Conservation (phyloP, 2,329 filamentous ascomycete species). For the Stachybotrys elegans region DNA sequence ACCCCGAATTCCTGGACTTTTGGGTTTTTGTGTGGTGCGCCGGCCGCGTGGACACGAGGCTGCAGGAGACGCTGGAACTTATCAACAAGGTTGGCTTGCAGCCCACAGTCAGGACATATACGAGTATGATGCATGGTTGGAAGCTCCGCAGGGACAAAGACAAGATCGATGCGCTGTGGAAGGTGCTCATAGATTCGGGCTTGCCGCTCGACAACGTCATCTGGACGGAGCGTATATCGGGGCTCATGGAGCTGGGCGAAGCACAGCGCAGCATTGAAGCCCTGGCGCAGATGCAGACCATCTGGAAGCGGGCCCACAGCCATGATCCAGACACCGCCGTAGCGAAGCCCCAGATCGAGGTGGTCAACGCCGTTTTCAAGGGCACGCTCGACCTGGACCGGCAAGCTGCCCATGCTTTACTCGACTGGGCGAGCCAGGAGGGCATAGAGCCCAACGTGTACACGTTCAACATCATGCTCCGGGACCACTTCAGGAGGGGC, state of each 20-base stretch:
- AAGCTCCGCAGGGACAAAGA: conserved; percentile 51
- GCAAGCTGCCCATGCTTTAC: conserved; percentile 45
- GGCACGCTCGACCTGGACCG: conserved; percentile 51
- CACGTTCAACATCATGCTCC: conserved; percentile 67
- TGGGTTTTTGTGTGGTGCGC: conserved; percentile 36
- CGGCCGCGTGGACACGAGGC: conserved; percentile 17
- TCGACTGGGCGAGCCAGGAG: conserved; percentile 54
- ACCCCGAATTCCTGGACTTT: conserved; percentile 32
- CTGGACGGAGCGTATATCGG: conserved; percentile 68
- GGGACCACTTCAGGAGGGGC: conserved; percentile 47
- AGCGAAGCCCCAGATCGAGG: conserved; percentile 55
- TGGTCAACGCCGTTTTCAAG: conserved; percentile 66
- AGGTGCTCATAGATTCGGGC: conserved; percentile 51
- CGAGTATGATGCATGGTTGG: conserved; percentile 68
- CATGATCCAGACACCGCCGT: conserved; percentile 21
- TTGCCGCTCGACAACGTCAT: conserved; percentile 57
- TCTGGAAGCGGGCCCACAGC: conserved; percentile 46
- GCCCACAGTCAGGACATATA: conserved; percentile 64
- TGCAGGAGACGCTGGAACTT: conserved; percentile 32
- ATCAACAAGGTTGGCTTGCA: conserved; percentile 44
- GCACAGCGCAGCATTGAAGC: conserved; percentile 54
- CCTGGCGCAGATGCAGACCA: conserved; percentile 59
- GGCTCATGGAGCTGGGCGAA: conserved; percentile 53
- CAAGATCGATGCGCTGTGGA: conserved; percentile 65
- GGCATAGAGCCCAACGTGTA: conserved; percentile 52